These are phyloP conservation scores for Amanita brunnescens DNA, from an alignment of 768 basidiomycete genomes.

Conservation along the genomic window DNA sequence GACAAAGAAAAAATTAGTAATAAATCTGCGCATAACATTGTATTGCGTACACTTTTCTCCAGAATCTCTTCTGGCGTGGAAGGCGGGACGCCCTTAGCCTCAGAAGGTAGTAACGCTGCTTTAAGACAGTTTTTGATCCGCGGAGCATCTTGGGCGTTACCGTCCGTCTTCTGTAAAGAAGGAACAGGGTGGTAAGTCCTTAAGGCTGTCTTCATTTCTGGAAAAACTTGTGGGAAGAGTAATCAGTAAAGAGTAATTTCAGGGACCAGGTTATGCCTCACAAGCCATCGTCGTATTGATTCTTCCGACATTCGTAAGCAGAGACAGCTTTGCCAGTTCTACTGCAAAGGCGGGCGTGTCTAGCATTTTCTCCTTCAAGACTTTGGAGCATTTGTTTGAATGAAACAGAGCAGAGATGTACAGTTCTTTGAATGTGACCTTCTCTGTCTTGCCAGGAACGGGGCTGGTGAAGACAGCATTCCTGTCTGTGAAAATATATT, in stretches of 20 bases:
- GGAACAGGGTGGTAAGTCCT: conserved; percentile 90
- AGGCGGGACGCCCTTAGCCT: conserved; percentile 56
- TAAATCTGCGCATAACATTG: background rate
- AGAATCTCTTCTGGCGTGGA: conserved; percentile 71
- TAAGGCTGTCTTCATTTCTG: conserved; percentile 88
- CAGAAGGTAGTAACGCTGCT: conserved; percentile 64
- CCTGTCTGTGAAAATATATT: conserved; percentile 67
- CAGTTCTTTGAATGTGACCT: conserved; percentile 72
- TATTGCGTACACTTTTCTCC: conserved; percentile 46
- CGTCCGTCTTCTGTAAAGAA: conserved; percentile 78
- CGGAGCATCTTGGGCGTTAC: conserved; percentile 85
- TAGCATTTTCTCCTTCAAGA: conserved; percentile 81
- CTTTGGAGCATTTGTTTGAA: conserved; percentile 80
- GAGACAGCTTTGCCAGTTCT: conserved; percentile 75
- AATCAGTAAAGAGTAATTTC: conserved; percentile 9
- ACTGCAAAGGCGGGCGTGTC: conserved; percentile 71
- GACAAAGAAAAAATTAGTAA: conserved; percentile 8
- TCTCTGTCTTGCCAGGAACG: conserved; percentile 34
- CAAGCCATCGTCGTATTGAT: conserved; percentile 92
- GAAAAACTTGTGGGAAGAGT: conserved; percentile 53
- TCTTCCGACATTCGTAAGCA: conserved; percentile 82
- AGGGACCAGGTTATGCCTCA: conserved; percentile 27
- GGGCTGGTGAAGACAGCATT: conserved; percentile 66
- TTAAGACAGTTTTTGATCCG: conserved; percentile 89
- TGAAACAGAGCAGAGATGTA: conserved; percentile 77